phyloP scores from a whole-genome alignment of 352 stramenopile species.

The Blastocystis sp. region DNA sequence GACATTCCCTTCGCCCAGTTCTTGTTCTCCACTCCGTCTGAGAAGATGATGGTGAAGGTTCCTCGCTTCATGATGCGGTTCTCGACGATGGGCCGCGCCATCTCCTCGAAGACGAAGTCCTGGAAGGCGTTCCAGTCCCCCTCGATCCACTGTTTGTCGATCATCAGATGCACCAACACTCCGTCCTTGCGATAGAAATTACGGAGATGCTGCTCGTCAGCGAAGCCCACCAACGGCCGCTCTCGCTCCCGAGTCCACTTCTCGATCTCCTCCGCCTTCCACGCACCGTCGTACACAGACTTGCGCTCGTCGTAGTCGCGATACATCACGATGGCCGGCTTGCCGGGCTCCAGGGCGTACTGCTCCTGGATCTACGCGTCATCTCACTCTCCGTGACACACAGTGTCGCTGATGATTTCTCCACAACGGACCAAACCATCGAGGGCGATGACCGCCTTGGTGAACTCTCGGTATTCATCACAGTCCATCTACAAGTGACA shows the following conservation, averaged over 20 bases:
- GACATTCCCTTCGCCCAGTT: slow-evolving; percentile 10
- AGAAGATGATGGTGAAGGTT: slow-evolving; percentile 40
- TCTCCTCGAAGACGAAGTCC: slow-evolving; percentile 44
- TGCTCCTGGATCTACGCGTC: slow-evolving; percentile 25
- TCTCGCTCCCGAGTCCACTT: neutral
- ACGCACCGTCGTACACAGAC: slow-evolving; percentile 1
- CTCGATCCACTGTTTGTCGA: neutral
- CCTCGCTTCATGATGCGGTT: slow-evolving; percentile 29
- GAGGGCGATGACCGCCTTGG: neutral
- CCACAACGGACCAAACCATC: neutral
- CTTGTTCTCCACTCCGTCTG: slow-evolving; percentile 26
- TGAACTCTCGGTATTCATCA: slow-evolving; percentile 13
- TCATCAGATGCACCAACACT: slow-evolving; percentile 25
- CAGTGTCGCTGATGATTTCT: slow-evolving; percentile 51
- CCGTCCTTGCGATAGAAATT: slow-evolving; percentile 41
- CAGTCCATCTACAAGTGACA: neutral
- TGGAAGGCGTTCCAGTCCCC: neutral
- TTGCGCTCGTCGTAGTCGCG: slow-evolving; percentile 57
- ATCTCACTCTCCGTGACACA: neutral
- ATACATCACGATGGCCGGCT: slow-evolving; percentile 51
- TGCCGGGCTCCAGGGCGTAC: neutral
- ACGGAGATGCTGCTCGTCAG: neutral
- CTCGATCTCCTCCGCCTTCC: slow-evolving; percentile 7
- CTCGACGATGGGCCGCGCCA: neutral
- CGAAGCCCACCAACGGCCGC: slow-evolving; percentile 30